Evolutionary conservation across 2,329 filamentous ascomycete genomes (phyloP), one percentile per base, ranked within the genome.

Genomic region (Torrubiella hemipterigena): DNA sequence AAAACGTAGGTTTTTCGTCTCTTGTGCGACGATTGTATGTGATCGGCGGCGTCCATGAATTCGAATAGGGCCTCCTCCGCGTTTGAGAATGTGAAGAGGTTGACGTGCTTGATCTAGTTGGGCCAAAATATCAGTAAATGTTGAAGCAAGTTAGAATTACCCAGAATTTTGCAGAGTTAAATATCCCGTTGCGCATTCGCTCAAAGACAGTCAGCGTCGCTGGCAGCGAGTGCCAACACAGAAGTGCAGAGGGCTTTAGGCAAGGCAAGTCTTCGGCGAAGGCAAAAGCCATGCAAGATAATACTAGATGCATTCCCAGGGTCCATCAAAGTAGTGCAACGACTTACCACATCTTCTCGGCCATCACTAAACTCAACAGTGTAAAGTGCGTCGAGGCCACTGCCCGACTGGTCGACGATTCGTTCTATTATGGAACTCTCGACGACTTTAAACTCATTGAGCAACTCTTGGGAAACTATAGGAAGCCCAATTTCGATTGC

Each of bases 11-110:
- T 28, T 9, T 17, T 37, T 42, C 32, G 4, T 44, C 55, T 51
- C 32, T 58, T 58, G 19, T 40, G 43, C 24, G 35, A 18, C 2
- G 17, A 14, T 8, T 26, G 18, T n/a, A 38, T 32, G 37, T 45
- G 45, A 19, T 42, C 31, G 9, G 19, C 21, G 32, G 34, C 41
- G 20, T 42, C 30, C 11, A 29, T 27, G 33, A 39, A 45, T 8
- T 38, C 36, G 9, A 38, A 30, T 20, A 61, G 37, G 5, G 52
- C 49, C 18, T 32, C 33, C 33, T 39, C 41, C 22, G 55, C 57
- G 45, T 55, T 55, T 20, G 52, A 40, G 9, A 54, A 37, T 5
- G 39, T 34, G 31, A 51, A 30, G 1, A 60, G 45, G 8, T 55
- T 36, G 14, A 45, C 35, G 15, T 48, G 40, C 13, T 46, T 34